Evolutionary conservation across 2,329 filamentous ascomycete genomes (phyloP).

Genomic region (Aspergillus pseudoterreus): DNA sequence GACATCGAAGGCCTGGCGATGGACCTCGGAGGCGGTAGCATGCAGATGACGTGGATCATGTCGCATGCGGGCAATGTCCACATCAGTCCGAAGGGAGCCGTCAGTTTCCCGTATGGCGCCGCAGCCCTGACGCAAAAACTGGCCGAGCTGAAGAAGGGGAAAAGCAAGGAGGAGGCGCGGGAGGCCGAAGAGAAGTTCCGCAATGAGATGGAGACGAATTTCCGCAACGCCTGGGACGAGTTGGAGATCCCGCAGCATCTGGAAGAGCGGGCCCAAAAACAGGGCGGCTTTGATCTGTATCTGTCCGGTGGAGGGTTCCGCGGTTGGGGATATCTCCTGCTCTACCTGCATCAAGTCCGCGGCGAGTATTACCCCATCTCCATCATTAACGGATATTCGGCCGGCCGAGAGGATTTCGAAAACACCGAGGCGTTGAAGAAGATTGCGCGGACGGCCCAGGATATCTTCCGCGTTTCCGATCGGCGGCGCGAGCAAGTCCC

Average conservation of each 20-base stretch:
- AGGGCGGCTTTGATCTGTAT: slow-evolving; percentile 64
- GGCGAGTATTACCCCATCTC: slow-evolving; percentile 70
- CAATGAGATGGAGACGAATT: slow-evolving; percentile 49
- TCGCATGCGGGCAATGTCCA: slow-evolving; percentile 47
- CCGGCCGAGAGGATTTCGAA: slow-evolving; percentile 36
- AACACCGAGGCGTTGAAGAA: slow-evolving; percentile 24
- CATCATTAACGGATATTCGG: slow-evolving; percentile 72
- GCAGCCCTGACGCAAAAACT: slow-evolving; percentile 60
- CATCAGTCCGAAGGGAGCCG: slow-evolving; percentile 53
- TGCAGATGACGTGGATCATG: slow-evolving; percentile 66
- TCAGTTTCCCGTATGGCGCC: slow-evolving; percentile 66
- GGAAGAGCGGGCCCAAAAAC: slow-evolving; percentile 38
- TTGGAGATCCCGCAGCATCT: slow-evolving; percentile 56
- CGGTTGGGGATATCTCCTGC: slow-evolving; percentile 82
- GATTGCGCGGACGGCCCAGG: slow-evolving; percentile 24
- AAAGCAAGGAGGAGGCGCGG: slow-evolving; percentile 35
- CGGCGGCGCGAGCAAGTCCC: slow-evolving; percentile 75
- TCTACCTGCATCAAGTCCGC: slow-evolving; percentile 67
- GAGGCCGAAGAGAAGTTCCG: slow-evolving; percentile 39
- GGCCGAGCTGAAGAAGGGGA: slow-evolving; percentile 39
- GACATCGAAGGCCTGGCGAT: slow-evolving; percentile 72
- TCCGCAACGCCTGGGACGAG: slow-evolving; percentile 58
- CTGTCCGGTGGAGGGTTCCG: slow-evolving; percentile 85
- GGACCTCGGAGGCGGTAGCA: slow-evolving; percentile 71
- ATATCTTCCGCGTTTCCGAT: slow-evolving; percentile 69